Evolutionary conservation across 2,329 filamentous ascomycete species (phyloP), one percentile per base, ranked within the genome.

Genomic region (Calonectria henricotiae): DNA sequence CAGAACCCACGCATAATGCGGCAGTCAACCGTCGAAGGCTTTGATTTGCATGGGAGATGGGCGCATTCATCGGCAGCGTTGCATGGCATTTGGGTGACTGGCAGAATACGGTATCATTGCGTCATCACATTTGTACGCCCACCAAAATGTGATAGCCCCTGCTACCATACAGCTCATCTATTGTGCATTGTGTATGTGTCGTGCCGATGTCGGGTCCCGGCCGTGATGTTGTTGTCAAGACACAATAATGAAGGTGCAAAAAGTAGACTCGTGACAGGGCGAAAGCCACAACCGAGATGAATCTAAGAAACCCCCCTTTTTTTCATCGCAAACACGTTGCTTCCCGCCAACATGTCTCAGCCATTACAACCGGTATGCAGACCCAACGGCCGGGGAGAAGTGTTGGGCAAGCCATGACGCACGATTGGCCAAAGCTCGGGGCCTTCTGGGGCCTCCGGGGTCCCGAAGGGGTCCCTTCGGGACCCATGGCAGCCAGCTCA

Each of bases 301-400:
- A 39, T 23, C n/a, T 39, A 15, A 1, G 17, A 25, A 39, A 25
- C 25, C 32, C 32, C 51, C 51, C 51, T 27, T 58, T 58, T 55
- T 58, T 39, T 20, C 11, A 37, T n/a, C 6, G 51, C 51, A 23
- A 20, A 43, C 49, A 65, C 51, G 35, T 44, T 55, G 54, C 17
- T 15, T 65, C 51, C 37, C 15, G 39, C 30, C 63, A 65, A 44
- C 63, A 65, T 58, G 37, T 65, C 63, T 66, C 35, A 58, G 51
- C 55, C 58, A 66, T 47, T 11, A 27, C 32, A 23, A 15, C 51
- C 39, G 51, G 49, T 20, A 46, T 66, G 41, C 51, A 47, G 43
- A 20, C 17, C 43, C 35, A 66, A 58, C 54, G 51, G 30, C 37
- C 17, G 11, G 51, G 15, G 54, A 49, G 35, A 35, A 35, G 63